Base-by-base conservation (phyloP, 2,329 filamentous ascomycete genomes). In the Diaporthe destruens region DNA sequence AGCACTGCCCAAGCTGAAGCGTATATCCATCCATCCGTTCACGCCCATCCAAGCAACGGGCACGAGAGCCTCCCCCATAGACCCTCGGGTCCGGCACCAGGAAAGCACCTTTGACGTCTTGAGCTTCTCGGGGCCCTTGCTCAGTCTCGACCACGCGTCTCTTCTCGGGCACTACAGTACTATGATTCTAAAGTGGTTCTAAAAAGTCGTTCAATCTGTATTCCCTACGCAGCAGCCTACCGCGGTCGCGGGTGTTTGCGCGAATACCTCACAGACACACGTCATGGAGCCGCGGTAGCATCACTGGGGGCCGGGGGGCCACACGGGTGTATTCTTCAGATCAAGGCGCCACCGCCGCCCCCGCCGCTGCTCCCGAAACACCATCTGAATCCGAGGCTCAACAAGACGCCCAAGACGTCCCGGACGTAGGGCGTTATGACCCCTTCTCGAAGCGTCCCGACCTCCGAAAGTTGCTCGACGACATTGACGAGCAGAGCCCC, bases 241-340 rank as follows among this genome's bases (percentile, higher is more conserved):
- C 83, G 80, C 82, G 80, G 72, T 80, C 79, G 83, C 82, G 83
- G 82, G 81, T 81, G 80, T 80, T 82, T 80, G 79, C 79, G 79
- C 81, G 80, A 80, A 83, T 83, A 82, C 81, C 80, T 78, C 78
- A 77, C 79, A 82, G 77, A 77, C 77, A 80, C 78, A 74, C 72
- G 74, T 71, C 70, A 85, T 85, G 83, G 81, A 79, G 73, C 72
- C 78, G 66, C 80, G 81, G 80, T 85, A 83, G 80, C 82, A 79
- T 75, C 36, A 61, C 56, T 73, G 81, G 63, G 76, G 83, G 82
- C 83, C 82, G 83, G 82, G 83, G 80, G 81, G 82, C 82, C 82
- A 81, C 54, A 39, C 69, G 67, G 55, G 55, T 57, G 20, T 75
- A 74, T 69, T 54, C 75, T 51, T 75, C 74, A 39, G 74, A 75